phyloP scores from a whole-genome alignment of 2,329 filamentous ascomycete species.

The Fusarium algeriense region DNA sequence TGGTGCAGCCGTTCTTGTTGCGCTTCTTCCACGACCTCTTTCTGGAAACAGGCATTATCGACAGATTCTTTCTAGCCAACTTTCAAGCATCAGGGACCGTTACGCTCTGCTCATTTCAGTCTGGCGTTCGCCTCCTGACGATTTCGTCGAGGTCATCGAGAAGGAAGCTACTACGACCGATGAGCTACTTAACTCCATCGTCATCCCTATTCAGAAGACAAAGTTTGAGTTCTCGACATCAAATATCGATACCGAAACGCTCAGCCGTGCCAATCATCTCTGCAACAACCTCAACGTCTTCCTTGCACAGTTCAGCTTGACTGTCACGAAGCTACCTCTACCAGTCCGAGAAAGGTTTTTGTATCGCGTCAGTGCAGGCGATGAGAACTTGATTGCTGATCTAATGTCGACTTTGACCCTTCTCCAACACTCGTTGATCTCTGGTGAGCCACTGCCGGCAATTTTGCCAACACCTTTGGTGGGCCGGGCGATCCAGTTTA shows the following conservation, averaged over 20 bases:
- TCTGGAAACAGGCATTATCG: constrained; percentile 20
- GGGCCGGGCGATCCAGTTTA: constrained; percentile 16
- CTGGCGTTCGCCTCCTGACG: constrained; percentile 10
- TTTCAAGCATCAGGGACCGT: constrained; percentile 14
- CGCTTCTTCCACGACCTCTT: constrained; percentile 5
- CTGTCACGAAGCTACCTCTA: constrained; percentile 1
- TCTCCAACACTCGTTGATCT: constrained; percentile 19
- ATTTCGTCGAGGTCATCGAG: constrained; percentile 15
- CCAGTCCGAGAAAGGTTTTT: constrained; percentile 19
- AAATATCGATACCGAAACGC: constrained; percentile 17
- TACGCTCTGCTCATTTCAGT: constrained; percentile 16
- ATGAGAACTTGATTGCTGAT: constrained; percentile 14
- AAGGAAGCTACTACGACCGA: constrained; percentile 15
- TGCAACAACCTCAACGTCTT: constrained; percentile 25
- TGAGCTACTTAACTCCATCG: constrained; percentile 14
- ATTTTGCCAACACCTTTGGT: constrained; percentile 20
- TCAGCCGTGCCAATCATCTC: constrained; percentile 12
- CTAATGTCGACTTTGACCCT: constrained; percentile 24
- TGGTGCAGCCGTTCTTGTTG: constrained; percentile 12
- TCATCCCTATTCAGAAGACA: constrained; percentile 12
- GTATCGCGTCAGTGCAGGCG: constrained; percentile 6
- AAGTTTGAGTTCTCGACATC: constrained; percentile 29
- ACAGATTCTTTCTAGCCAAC: constrained; percentile 17
- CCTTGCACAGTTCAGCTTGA: constrained; percentile 20
- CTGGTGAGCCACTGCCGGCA: constrained; percentile 15